These are phyloP conservation scores for Davidsoniella eucalypti DNA, from an alignment of 2,329 filamentous ascomycete species.

Conservation along the genomic window DNA sequence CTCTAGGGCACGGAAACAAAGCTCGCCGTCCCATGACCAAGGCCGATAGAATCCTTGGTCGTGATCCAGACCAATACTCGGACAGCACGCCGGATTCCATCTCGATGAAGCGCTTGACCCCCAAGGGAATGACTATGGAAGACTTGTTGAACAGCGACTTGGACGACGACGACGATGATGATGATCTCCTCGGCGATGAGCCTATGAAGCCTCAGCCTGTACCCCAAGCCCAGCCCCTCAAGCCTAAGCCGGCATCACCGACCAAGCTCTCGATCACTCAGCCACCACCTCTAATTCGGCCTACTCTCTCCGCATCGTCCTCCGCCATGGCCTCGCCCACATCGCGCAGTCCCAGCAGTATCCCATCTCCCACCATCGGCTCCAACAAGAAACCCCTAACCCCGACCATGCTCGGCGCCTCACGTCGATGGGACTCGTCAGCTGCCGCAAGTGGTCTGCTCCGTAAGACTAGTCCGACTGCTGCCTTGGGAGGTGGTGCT, in stretches of 20 bases:
- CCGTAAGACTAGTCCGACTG: conserved; percentile 20
- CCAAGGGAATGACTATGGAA: conserved; percentile 27
- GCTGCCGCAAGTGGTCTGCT: conserved; percentile 28
- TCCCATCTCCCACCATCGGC: conserved; percentile 15
- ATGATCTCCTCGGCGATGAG: conserved; percentile 21
- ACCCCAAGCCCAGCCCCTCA: neutral
- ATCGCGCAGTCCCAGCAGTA: neutral
- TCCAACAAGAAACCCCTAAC: conserved; percentile 21
- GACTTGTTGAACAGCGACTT: conserved; percentile 25
- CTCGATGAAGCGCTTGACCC: conserved; percentile 31
- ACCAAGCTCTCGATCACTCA: neutral
- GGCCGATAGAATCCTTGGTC: conserved; percentile 40
- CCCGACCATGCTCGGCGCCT: conserved; percentile 23
- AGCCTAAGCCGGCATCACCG: neutral
- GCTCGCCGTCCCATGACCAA: conserved; percentile 32
- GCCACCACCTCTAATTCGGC: neutral
- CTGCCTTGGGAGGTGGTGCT: conserved; percentile 14
- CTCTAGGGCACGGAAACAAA: conserved; percentile 9
- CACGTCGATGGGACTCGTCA: conserved; percentile 21
- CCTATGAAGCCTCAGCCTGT: conserved; percentile 5
- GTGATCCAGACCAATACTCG: conserved; percentile 38
- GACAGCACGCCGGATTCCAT: conserved; percentile 29
- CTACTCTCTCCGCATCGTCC: neutral
- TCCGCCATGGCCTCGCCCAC: neutral
- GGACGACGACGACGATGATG: conserved; percentile 19